Evolutionary conservation across 352 stramenopile genomes (phyloP).

Genomic region (Phytophthora hibernalis): DNA sequence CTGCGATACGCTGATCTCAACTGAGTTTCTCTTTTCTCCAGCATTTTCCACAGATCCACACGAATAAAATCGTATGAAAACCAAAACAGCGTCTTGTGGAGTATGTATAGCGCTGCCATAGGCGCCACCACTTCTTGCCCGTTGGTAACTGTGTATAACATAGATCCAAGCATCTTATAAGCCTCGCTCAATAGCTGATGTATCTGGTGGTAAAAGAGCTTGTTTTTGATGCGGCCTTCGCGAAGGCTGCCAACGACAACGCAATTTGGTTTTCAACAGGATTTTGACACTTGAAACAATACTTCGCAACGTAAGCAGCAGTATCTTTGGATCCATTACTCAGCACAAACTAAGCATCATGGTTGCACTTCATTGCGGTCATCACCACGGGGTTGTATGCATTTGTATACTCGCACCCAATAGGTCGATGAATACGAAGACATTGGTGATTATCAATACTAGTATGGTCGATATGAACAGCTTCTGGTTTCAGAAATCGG

Average conservation of each 20-base stretch:
- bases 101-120: constrained; percentile 19
- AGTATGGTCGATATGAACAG: background rate
- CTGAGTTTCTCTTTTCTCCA: background rate
- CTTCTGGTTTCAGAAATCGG: constrained; percentile 33
- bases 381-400: constrained; percentile 29
- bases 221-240: constrained; percentile 9
- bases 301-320: constrained; percentile 30
- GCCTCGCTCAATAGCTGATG: constrained; percentile 2
- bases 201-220: constrained; percentile 6
- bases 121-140: constrained; percentile 15
- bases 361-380: constrained; percentile 35
- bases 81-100: constrained; percentile 17
- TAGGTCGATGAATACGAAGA: constrained; percentile 9
- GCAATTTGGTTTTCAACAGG: constrained; percentile 25
- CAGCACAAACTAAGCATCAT: constrained; percentile 30
- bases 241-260: constrained; percentile 15
- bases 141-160: constrained; percentile 25
- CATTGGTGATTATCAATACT: background rate
- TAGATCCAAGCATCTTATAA: constrained; percentile 13
- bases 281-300: constrained; percentile 29
- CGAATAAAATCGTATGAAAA: constrained; percentile 20
- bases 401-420: constrained; percentile 44
- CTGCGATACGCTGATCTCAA: background rate
- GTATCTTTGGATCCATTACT: constrained; percentile 11
- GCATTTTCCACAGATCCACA: constrained; percentile 6